Base-by-base conservation (phyloP, 2,329 filamentous ascomycete genomes). In the Ophiostoma tasmaniense region DNA sequence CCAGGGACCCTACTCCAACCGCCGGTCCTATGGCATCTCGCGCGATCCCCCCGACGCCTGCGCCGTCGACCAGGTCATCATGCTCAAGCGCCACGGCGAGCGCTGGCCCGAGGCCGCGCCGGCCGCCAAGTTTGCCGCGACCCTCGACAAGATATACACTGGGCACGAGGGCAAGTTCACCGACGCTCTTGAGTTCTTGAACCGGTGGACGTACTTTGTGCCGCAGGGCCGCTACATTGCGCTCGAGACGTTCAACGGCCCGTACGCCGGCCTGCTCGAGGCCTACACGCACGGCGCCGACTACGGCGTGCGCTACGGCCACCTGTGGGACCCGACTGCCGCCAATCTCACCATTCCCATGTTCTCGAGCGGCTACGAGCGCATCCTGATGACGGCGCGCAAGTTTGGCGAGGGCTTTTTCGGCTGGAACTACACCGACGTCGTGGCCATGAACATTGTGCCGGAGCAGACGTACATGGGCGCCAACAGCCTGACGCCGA, bases 321-420 rank as follows among this genome's bases (percentile, higher is more conserved):
- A 72, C n/a, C 67, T 72, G 30, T 72, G 71, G 71, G 67, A 72
- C 39, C 42, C 66, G 14, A 68, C 67, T 5, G 67, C 66, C 11
- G 64, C 25, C 20, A 72, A 72, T 20, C 3, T 59, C 8, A 72
- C 68, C 1, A 70, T 72, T 6, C 71, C 71, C 64, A 68, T 72
- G 68, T 71, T 72, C 39, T 67, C 68, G 17, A 70, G 68, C 74
- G 84, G 86, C 72, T 90, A 90, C 75, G 83, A 85, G 20, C 82
- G 86, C 8, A 86, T 88, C 0, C 78, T 89, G 7, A 84, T 89
- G 74, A 87, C 86, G 3, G 87, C 87, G 1, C 80, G 84, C 67
- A 81, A 86, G 66, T 90, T 90, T 71, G 80, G 87, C 2, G 81
- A 83, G 50, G 87, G 87, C 13, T 90, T 85, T 74, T 76, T 90